These are phyloP conservation scores for Lipomyces sp. DNA, from an alignment of 805 yeast genomes.

Conservation along the genomic window DNA sequence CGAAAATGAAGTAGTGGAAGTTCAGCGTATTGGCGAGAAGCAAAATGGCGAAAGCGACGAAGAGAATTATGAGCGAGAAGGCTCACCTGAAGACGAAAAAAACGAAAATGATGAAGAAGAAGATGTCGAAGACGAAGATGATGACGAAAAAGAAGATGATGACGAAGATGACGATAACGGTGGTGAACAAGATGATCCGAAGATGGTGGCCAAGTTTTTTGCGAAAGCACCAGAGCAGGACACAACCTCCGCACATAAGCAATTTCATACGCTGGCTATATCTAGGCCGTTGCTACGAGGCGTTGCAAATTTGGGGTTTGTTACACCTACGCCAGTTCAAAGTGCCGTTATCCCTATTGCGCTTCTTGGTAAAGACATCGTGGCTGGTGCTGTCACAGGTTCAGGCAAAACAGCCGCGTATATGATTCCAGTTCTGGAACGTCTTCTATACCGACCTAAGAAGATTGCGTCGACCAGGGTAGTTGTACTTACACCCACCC, in stretches of 20 bases:
- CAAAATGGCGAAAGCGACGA: conserved; percentile 43
- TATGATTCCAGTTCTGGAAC: conserved; percentile 92
- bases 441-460: conserved; percentile 85
- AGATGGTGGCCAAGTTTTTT: conserved; percentile 80
- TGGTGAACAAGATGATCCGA: conserved; percentile 69
- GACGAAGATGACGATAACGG: conserved; percentile 45
- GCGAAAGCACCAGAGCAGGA: conserved; percentile 62
- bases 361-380: conserved; percentile 89
- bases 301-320: conserved; percentile 75
- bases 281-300: conserved; percentile 92
- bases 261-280: conserved; percentile 76
- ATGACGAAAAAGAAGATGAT: conserved; percentile 41
- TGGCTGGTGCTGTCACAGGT: conserved; percentile 99
- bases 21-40: neutral
- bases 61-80: conserved; percentile 44
- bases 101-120: conserved; percentile 48
- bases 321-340: conserved; percentile 93
- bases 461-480: conserved; percentile 89
- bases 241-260: conserved; percentile 57
- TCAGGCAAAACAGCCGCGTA: conserved; percentile 99
- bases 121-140: conserved; percentile 43
- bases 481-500: conserved; percentile 89
- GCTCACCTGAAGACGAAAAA: conserved; percentile 37
- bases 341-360: conserved; percentile 93
- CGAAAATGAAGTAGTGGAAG: conserved; percentile 40